Evolutionary conservation across 1,139 yeast species (phyloP), one percentile per base, ranked within the genome.

Genomic region (Pichia sp.): DNA sequence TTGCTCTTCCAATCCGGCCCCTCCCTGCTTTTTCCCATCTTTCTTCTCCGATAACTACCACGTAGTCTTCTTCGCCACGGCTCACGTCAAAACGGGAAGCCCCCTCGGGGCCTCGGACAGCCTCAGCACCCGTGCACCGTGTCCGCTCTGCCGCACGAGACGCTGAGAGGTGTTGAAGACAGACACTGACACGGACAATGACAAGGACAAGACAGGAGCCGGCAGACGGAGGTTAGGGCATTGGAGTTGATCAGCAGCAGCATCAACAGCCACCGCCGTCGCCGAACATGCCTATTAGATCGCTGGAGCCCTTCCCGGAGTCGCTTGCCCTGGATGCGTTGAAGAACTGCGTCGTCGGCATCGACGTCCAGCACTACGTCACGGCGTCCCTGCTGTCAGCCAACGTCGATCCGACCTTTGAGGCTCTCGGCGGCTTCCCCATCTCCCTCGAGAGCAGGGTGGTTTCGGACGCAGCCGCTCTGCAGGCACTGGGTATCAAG

Each of bases 391-490:
- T 87, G 49, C 72, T 87, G 59, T 78, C 85, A 6, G 76, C 74
- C 60, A 84, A 84, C 60, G 83, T 83, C 57, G 96, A 89, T 63
- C 87, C 87, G 53, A 80, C 80, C 60, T 72, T 85, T 51, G 87
- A 86, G 51, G 96, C 95, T 5, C 79, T 87, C 60, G 96, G 96
- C 8, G 96, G 96, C 0, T 79, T 86, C 55, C 96, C 97, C 1
- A 70, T 80, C 46, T 80, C 89, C 1, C 71, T 91, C 59, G 76
- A 75, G 58, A 76, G 75, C 59, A 77, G 76, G 63, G 73, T 90
- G 50, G 82, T 82, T 50, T 73, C 83, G 1, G 95, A 90, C 65
- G 73, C 89, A 55, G 76, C 77, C 54, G 77, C 79, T 4, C 83
- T 91, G 64, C 73, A 76, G 55, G 83, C 81, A 55, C 78, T 77